Conservation (phyloP, 2,329 filamentous ascomycete species). For the Alternaria arborescens region DNA sequence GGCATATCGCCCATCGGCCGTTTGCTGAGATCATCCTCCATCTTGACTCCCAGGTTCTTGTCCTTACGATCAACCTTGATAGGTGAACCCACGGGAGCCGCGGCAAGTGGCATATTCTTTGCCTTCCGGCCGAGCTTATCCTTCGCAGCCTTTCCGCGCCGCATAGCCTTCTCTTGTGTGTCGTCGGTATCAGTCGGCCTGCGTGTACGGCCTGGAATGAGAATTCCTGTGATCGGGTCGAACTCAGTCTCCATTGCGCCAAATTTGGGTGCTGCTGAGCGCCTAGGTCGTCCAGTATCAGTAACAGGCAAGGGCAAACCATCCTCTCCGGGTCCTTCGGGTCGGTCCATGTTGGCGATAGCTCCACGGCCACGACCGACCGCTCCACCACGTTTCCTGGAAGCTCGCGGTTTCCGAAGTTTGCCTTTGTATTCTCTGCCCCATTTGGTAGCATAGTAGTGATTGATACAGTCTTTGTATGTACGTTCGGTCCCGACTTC, state of each 20-base stretch:
- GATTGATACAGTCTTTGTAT: conserved; percentile 82
- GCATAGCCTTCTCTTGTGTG: conserved; percentile 49
- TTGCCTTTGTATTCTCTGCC: conserved; percentile 79
- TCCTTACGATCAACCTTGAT: conserved; percentile 48
- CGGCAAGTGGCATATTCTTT: conserved; percentile 54
- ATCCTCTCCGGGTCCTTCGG: conserved; percentile 52
- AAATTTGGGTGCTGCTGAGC: conserved; percentile 73
- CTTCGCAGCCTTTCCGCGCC: conserved; percentile 52
- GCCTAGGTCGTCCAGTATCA: conserved; percentile 59
- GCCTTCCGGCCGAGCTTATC: conserved; percentile 52
- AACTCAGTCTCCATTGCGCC: conserved; percentile 70
- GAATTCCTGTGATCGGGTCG: conserved; percentile 57
- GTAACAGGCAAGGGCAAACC: conserved; percentile 53
- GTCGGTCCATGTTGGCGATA: conserved; percentile 61
- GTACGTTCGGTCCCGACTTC: conserved; percentile 65
- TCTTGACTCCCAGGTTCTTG: conserved; percentile 41
- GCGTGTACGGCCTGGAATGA: conserved; percentile 47
- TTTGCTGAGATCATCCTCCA: conserved; percentile 45
- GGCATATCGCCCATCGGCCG: conserved; percentile 39
- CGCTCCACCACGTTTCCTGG: conserved; percentile 42
- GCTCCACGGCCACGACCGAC: conserved; percentile 62
- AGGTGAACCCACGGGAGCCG: conserved; percentile 48
- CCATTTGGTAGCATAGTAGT: conserved; percentile 84
- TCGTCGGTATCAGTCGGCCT: conserved; percentile 45
- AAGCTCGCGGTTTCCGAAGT: conserved; percentile 53